Base-by-base conservation (phyloP, 164 flowering plant genomes). In the Aristolochia contorta region DNA sequence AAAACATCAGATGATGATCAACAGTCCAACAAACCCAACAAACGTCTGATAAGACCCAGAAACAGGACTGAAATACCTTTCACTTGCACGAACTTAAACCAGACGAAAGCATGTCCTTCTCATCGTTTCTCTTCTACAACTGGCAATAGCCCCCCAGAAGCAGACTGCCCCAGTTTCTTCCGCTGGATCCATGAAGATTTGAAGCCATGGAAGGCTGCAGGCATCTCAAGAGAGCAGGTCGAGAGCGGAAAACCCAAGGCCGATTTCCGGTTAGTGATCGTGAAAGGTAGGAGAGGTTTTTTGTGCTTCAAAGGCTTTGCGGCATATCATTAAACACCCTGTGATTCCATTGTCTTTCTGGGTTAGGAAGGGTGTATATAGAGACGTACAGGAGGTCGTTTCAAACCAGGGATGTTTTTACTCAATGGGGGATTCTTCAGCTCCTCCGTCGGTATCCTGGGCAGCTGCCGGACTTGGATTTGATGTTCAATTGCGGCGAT, bases 171-270 rank as follows among this genome's bases (percentile, higher is more conserved):
- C 0, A 72, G 72, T 2, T 75, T 78, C 59, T 81, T 77, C 68
- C 72, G 79, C 15, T 81, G 82, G 85, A 81, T 81, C 61, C 77
- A 79, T 33, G 75, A 77, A 62, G 85, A 81, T 61, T 67, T 81
- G 12, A 25, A 58, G 57, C 78, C 74, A 0, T 81, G 85, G 85
- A 72, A 32, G 50, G 27, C 22, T 0, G 56, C 68, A 0, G 82
- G 82, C 12, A 81, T 81, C 65, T 59, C 82, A 0, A 66, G 57
- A 58, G 79, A 81, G 16, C 66, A 66, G 75, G 61, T 81, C 33
- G 75, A 71, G 43, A 19, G 75, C 10, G 79, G 71, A 0, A 59
- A 21, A 16, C 46, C 47, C 0, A 18, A 47, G 0, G 78, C 82
- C 0, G 46, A 68, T 43, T 73, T 79, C 20, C 71, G 79, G 54